Percentiles rank a stretch among this genome's conserved stretches.
Conservation (phyloP, 2,329 filamentous ascomycete species). For the Pseudogymnoascus sp. region DNA sequence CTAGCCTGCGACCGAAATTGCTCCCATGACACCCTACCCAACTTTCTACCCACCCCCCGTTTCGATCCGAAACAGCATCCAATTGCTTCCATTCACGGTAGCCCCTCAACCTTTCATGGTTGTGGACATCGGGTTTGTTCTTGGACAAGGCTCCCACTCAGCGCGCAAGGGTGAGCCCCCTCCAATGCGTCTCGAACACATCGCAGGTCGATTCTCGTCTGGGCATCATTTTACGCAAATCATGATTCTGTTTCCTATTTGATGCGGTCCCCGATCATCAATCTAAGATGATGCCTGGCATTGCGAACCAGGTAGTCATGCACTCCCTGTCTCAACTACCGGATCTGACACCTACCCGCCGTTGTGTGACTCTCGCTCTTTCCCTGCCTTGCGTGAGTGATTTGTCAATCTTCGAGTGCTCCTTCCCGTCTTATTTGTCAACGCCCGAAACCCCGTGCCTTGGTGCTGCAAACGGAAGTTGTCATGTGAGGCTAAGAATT, state of each 20-base stretch:
- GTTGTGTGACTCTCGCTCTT: neutral
- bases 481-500: conserved; percentile 6
- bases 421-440: conserved; percentile 6
- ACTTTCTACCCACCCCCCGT: neutral
- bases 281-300: neutral
- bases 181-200: conserved; percentile 4
- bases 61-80: neutral
- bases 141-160: neutral
- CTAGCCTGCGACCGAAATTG: neutral
- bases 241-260: neutral
- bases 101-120: neutral
- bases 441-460: neutral
- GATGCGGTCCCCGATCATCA: neutral
- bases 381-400: neutral
- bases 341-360: neutral
- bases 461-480: conserved; percentile 3
- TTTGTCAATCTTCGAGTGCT: conserved; percentile 3
- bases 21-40: neutral
- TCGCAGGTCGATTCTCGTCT: neutral
- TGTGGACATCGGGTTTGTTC: neutral
- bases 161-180: neutral
- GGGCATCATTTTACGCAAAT: neutral
- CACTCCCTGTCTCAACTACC: neutral
- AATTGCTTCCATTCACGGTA: neutral
- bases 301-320: conserved; percentile 2